These are phyloP conservation scores for Lentinula lateritia DNA, from an alignment of 768 basidiomycete genomes.

Conservation along the genomic window DNA sequence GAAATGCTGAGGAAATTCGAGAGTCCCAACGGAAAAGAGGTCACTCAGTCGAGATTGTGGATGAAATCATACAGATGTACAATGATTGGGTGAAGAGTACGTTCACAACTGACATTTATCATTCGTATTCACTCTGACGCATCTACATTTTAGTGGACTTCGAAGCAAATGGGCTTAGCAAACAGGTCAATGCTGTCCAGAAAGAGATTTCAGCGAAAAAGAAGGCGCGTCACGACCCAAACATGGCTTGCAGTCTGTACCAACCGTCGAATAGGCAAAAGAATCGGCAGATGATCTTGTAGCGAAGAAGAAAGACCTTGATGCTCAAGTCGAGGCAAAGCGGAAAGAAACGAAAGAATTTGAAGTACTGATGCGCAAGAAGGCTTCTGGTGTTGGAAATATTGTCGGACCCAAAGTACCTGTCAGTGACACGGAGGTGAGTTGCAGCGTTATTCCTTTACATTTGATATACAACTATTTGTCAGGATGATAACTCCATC, in stretches of 20 bases:
- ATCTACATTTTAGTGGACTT: constrained; percentile 67
- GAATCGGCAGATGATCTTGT: constrained; percentile 87
- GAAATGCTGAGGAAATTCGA: constrained; percentile 83
- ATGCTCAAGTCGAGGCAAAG: constrained; percentile 71
- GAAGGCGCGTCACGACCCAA: constrained; percentile 51
- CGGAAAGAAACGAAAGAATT: constrained; percentile 74
- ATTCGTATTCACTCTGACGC: background rate
- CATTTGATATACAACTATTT: background rate
- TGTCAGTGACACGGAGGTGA: constrained; percentile 83
- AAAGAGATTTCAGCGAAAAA: constrained; percentile 94
- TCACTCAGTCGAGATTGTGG: constrained; percentile 85
- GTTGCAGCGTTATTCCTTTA: constrained; percentile 12
- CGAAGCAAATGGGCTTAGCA: constrained; percentile 70
- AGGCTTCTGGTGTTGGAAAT: constrained; percentile 83
- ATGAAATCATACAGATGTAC: constrained; percentile 91
- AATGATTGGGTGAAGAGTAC: constrained; percentile 90
- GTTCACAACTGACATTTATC: constrained; percentile 24
- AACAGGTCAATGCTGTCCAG: constrained; percentile 85
- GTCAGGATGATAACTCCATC: constrained; percentile 84
- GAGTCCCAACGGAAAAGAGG: constrained; percentile 92
- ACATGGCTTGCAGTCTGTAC: background rate
- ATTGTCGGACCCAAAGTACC: constrained; percentile 86
- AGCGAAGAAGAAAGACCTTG: constrained; percentile 76
- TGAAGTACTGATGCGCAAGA: constrained; percentile 72
- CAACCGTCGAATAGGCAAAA: constrained; percentile 60